Conservation (phyloP, 768 basidiomycete genomes). For the Podaxis pistillaris region DNA sequence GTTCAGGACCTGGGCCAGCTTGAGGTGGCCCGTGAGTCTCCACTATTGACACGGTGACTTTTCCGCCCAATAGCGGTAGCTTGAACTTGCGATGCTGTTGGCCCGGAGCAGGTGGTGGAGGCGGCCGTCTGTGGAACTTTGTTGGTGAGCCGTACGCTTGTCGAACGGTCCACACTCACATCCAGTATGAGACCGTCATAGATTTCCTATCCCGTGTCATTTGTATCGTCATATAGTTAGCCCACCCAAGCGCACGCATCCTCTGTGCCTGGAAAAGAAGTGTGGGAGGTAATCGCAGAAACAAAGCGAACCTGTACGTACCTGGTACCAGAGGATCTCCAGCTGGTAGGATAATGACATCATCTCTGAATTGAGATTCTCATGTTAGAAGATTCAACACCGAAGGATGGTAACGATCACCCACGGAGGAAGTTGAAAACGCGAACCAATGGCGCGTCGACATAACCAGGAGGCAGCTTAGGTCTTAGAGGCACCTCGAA, state of each 20-base stretch:
- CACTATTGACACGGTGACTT: slow-evolving; percentile 68
- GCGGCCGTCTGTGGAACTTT: slow-evolving; percentile 25
- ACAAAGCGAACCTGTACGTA: slow-evolving; percentile 19
- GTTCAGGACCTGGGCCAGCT: slow-evolving; percentile 42
- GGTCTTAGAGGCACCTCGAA: slow-evolving; percentile 41
- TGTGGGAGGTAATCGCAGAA: slow-evolving; percentile 4
- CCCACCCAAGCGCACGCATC: slow-evolving; percentile 86
- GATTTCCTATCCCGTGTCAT: slow-evolving; percentile 68
- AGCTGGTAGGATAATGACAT: slow-evolving; percentile 92
- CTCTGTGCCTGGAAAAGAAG: slow-evolving; percentile 54
- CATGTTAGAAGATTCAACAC: slow-evolving; percentile 5
- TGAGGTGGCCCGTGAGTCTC: slow-evolving; percentile 42
- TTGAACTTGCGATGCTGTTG: slow-evolving; percentile 34
- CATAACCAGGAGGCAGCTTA: slow-evolving; percentile 56
- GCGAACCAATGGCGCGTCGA: slow-evolving; percentile 83
- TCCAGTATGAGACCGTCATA: slow-evolving; percentile 83
- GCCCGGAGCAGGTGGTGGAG: slow-evolving; percentile 24
- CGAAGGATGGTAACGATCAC: slow-evolving; percentile 24
- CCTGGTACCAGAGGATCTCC: slow-evolving; percentile 83
- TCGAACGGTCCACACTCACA: slow-evolving; percentile 49
- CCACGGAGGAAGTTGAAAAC: slow-evolving; percentile 87
- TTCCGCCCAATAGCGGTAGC: slow-evolving; percentile 67
- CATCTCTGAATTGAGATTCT: slow-evolving; percentile 54
- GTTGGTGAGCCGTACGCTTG: background rate
- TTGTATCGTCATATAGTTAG: slow-evolving; percentile 67